Base-by-base conservation (phyloP, 2,329 filamentous ascomycete species). In the Cryphonectria nitschkei region DNA sequence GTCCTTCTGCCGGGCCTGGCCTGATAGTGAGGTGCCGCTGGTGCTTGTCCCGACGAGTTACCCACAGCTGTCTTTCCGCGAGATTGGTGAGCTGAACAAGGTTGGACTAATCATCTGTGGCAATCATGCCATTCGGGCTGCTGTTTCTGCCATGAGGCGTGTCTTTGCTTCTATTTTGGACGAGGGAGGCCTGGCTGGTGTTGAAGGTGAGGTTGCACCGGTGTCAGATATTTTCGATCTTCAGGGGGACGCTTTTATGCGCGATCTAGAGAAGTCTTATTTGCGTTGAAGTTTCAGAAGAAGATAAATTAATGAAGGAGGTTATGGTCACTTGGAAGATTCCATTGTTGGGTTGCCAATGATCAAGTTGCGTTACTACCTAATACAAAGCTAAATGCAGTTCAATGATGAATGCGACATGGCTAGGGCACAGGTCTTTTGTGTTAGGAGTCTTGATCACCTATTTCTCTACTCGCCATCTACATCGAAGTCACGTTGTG, bases 251-350 rank as follows among this genome's bases (percentile, higher is more conserved):
- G 41, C 39, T 46, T 32, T 32, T 14, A 43, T 65, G 63, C 63
- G 63, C 32, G 63, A 46, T 11, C 8, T 65, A 3, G 63, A 69
- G 62, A 69, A 68, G 29, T 65, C 60, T 7, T 60, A 70, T 34
- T 34, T 58, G 26, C 54, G 26, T 22, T 58, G 13, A 58, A 13
- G 14, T 4, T 26, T 26, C 66, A 16, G 7, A n/a, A 9, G 26
- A 13, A 29, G 11, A 29, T 6, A 1, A 29, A 0, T 54, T 7
- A 54, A 29, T 6, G 7, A 29, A 0, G 26, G 2, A 54, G 9
- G 50, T 13, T 14, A 14, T 3, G 2, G 8, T 54, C 50, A 54
- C 29, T 14, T 3, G 19, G 8, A 26, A 6, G 43, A 29, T n/a
- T 4, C 11, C 8, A 22, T 3, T 54, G 2, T 29, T 26, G 50